These are phyloP conservation scores for Leccinum pallidistipes DNA, from an alignment of 1,284 basidiomycete species.

Conservation along the genomic window DNA sequence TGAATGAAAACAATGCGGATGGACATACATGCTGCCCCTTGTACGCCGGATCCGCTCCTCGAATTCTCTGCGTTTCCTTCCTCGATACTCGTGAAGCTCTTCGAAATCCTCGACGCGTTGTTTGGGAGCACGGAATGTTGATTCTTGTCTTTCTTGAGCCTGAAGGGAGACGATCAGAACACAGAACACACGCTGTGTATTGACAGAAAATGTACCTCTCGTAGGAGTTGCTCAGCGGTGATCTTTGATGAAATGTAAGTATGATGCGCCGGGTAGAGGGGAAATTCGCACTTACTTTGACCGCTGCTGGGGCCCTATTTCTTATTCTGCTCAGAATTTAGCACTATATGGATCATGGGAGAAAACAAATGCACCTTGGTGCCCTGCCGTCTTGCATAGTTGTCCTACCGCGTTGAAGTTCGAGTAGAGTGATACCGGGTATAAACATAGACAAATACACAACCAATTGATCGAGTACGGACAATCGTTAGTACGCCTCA, in stretches of 20 bases:
- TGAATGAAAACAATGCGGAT: neutral
- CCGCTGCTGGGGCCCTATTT: constrained; percentile 90
- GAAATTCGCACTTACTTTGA: constrained; percentile 60
- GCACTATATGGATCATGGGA: neutral
- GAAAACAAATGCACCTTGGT: constrained; percentile 40
- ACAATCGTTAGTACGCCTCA: neutral
- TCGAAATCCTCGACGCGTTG: constrained; percentile 97
- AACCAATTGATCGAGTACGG: neutral
- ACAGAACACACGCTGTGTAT: neutral
- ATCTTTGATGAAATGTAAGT: constrained; percentile 55
- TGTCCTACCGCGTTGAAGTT: constrained; percentile 1
- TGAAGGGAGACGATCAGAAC: constrained; percentile 32
- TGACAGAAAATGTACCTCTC: constrained; percentile 62
- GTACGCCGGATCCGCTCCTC: constrained; percentile 94
- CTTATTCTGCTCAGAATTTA: constrained; percentile 62
- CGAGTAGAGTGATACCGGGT: neutral
- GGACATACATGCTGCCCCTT: constrained; percentile 74
- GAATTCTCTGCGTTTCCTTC: constrained; percentile 93
- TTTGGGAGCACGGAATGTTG: constrained; percentile 86
- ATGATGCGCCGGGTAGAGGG: neutral
- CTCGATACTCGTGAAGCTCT: constrained; percentile 95
- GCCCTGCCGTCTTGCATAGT: constrained; percentile 57
- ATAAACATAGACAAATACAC: constrained; percentile 28
- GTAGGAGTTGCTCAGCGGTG: constrained; percentile 95
- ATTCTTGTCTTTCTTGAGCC: constrained; percentile 97